Conservation (phyloP, 148 eudicot species). For the Chenopodium formosanum region DNA sequence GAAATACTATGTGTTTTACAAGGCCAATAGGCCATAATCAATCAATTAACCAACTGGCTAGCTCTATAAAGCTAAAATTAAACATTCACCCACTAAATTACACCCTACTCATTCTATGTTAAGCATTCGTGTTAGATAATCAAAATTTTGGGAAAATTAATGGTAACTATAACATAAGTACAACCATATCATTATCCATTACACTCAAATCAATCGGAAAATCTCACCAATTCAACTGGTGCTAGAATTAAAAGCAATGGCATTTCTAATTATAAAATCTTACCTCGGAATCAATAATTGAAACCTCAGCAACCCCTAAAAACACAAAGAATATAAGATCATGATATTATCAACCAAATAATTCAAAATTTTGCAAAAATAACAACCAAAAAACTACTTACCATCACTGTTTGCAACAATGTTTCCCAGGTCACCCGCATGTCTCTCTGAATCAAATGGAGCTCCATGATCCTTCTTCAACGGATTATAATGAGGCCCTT, state of each 20-base stretch:
- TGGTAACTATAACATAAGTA: no score
- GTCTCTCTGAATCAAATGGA: slow-evolving; percentile 68
- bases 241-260: neutral
- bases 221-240: neutral
- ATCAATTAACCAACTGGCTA: neutral
- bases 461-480: slow-evolving; percentile 82
- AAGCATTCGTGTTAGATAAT: neutral
- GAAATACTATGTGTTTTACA: no score
- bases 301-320: slow-evolving; percentile 80
- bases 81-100: neutral
- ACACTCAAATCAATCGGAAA: neutral
- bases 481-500: slow-evolving; percentile 90
- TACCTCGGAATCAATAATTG: slow-evolving; percentile 70
- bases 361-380: neutral
- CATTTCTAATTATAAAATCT: neutral
- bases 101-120: neutral
- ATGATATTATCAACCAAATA: neutral
- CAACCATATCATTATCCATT: neutral
- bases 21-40: neutral
- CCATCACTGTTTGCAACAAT: slow-evolving; percentile 77
- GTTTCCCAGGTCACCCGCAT: slow-evolving; percentile 98
- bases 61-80: neutral
- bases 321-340: neutral
- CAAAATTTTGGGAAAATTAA: neutral
- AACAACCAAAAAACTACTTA: slow-evolving; percentile 12